Evolutionary conservation across 768 basidiomycete genomes (phyloP), one percentile per base, ranked within the genome.

Genomic region (Ramaria rubella): DNA sequence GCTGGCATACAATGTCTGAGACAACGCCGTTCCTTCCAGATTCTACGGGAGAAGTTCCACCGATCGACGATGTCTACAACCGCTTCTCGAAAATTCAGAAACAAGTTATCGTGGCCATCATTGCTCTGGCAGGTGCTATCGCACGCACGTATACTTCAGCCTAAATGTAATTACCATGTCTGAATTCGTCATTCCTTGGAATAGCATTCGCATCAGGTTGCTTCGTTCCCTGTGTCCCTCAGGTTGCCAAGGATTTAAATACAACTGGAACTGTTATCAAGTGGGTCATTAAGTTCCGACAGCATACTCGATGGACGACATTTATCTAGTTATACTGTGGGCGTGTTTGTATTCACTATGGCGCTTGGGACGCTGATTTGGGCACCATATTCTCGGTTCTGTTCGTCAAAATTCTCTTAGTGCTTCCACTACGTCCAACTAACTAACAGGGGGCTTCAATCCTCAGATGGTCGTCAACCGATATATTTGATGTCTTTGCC

Each of bases 171-270:
- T 40, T 36, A 34, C 33, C 50, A 5, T 43, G 44, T 14, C n/a
- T 30, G 26, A 49, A 21, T 14, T 45, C 31, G 43, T 33, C 29
- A 46, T 15, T 61, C 30, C 15, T 45, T 1, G 54, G 29, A 1
- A 14, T 54, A 91, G 88, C 85, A 34, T 82, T 91, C 58, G 81
- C 86, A 0, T 72, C 80, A 6, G 83, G 81, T 0, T 80, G 80
- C 1, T 89, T 91, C 65, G 75, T 88, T 2, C 88, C 88, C 0
- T 81, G 82, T 0, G 85, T 91, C 55, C 86, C 87, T 0, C 78
- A 85, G 49, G 82, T 93, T 44, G 81, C 88, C 7, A 68, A 67
- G 26, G 87, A 92, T 58, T 67, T 92, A 9, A 48, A 77, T 24
- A 74, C 85, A 0, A 79, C 86, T 0, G 77, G 76, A 0, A 61